phyloP scores from a whole-genome alignment of 345 rosid species.

The Psidium guajava region DNA sequence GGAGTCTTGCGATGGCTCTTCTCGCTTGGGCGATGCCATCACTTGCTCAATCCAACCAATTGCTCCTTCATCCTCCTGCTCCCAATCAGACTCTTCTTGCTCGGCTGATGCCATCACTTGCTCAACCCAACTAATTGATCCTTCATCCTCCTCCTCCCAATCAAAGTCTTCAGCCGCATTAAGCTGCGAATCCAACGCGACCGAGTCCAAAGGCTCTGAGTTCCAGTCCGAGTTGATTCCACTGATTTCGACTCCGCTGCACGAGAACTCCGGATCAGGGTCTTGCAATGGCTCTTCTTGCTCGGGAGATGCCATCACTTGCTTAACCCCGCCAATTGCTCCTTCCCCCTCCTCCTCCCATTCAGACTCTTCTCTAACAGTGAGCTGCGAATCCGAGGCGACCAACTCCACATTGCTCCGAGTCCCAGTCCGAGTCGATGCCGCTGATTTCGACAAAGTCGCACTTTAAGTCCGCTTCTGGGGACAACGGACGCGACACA shows the following conservation, averaged over 20 bases:
- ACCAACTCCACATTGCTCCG: not conserved
- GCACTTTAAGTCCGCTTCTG: not conserved
- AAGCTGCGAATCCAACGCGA: slow-evolving; percentile 2
- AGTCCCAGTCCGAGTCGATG: not conserved
- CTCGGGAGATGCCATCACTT: not conserved
- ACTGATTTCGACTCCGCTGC: slow-evolving; percentile 11
- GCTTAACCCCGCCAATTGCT: not conserved
- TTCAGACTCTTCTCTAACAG: slow-evolving; percentile 15
- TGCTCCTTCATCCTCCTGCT: not conserved
- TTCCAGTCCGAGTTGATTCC: not conserved
- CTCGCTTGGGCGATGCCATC: slow-evolving; percentile 1
- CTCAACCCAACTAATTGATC: not conserved
- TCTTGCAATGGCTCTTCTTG: slow-evolving; percentile 4
- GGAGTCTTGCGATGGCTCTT: slow-evolving; percentile 5
- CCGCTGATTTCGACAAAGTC: not conserved
- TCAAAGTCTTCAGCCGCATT: slow-evolving; percentile 14
- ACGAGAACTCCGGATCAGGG: slow-evolving; percentile 26
- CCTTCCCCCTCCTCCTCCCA: slow-evolving; percentile 6
- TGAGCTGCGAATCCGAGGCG: not conserved
- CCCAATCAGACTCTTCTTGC: slow-evolving; percentile 21
- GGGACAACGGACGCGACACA: not conserved
- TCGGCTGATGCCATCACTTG: not conserved
- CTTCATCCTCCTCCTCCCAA: slow-evolving; percentile 14
- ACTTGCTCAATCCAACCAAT: not conserved
- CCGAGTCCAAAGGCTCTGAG: not conserved